Conservation (phyloP, 495 filamentous ascomycete genomes). For the Tuber melanosporum region DNA sequence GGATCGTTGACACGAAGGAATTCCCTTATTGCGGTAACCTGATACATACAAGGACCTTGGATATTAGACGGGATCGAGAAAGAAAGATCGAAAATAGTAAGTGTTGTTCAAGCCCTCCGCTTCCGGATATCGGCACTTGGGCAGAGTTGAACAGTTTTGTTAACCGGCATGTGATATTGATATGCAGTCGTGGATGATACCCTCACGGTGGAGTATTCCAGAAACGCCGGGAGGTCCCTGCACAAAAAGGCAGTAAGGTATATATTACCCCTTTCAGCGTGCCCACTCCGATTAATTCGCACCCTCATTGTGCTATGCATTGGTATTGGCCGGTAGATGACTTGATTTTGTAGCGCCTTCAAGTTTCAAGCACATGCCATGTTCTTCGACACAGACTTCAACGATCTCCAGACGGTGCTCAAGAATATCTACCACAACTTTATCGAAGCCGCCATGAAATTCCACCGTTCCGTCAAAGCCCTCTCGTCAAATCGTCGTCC, state of each 20-base stretch:
- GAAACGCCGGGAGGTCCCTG: slow-evolving; percentile 51
- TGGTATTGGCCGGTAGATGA: neutral
- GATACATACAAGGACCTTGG: slow-evolving; percentile 70
- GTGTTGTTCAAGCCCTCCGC: neutral
- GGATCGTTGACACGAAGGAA: slow-evolving; percentile 45
- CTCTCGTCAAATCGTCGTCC: slow-evolving; percentile 5
- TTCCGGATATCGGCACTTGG: slow-evolving; percentile 1
- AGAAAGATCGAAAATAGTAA: slow-evolving; percentile 48
- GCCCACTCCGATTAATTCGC: neutral
- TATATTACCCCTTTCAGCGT: slow-evolving; percentile 9
- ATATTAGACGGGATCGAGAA: slow-evolving; percentile 58
- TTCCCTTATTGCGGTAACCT: slow-evolving; percentile 86
- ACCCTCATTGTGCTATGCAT: neutral
- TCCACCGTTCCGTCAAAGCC: slow-evolving; percentile 65
- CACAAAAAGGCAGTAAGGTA: slow-evolving; percentile 52
- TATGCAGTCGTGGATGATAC: slow-evolving; percentile 46
- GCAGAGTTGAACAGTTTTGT: neutral
- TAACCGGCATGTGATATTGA: slow-evolving; percentile 12
- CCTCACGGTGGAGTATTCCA: slow-evolving; percentile 57
- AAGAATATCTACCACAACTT: slow-evolving; percentile 69
- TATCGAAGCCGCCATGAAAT: slow-evolving; percentile 69
- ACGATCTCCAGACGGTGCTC: slow-evolving; percentile 60
- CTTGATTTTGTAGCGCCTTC: slow-evolving; percentile 53
- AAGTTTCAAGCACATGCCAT: slow-evolving; percentile 82
- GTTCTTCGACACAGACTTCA: slow-evolving; percentile 81